phyloP scores from a whole-genome alignment of 495 filamentous ascomycete genomes.

The Rusavskia elegans region DNA sequence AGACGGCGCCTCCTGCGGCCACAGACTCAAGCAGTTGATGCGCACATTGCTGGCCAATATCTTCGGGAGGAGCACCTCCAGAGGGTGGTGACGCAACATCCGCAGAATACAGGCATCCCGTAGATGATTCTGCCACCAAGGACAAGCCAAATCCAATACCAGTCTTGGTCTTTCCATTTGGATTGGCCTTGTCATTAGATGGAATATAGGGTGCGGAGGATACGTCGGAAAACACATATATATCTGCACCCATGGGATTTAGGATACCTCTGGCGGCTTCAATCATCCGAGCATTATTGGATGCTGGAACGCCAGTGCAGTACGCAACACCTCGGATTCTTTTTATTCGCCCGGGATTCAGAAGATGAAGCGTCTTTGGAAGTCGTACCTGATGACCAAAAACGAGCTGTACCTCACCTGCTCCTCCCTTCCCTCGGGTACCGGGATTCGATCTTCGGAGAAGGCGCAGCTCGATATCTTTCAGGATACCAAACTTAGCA shows the following conservation, averaged over 20 bases:
- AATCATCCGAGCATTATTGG: conserved; percentile 93
- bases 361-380: conserved; percentile 79
- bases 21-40: conserved; percentile 78
- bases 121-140: conserved; percentile 80
- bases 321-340: conserved; percentile 85
- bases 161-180: conserved; percentile 46
- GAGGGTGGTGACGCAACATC: conserved; percentile 68
- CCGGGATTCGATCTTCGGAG: conserved; percentile 63
- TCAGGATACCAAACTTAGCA: conserved; percentile 74
- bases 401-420: conserved; percentile 80
- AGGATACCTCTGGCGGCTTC: conserved; percentile 73
- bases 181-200: conserved; percentile 41
- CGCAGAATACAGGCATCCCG: conserved; percentile 69
- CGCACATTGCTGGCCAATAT: conserved; percentile 74
- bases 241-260: conserved; percentile 71
- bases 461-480: conserved; percentile 76
- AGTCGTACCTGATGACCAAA: conserved; percentile 85
- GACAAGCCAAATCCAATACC: conserved; percentile 84
- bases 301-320: conserved; percentile 71
- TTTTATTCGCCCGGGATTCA: conserved; percentile 79
- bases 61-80: conserved; percentile 75
- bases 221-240: conserved; percentile 69
- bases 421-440: conserved; percentile 55
- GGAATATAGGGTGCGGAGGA: conserved; percentile 56
- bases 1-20: conserved; percentile 66